Evolutionary conservation across 163 green algal genomes (phyloP).

Genomic region (Volvox carteri): DNA sequence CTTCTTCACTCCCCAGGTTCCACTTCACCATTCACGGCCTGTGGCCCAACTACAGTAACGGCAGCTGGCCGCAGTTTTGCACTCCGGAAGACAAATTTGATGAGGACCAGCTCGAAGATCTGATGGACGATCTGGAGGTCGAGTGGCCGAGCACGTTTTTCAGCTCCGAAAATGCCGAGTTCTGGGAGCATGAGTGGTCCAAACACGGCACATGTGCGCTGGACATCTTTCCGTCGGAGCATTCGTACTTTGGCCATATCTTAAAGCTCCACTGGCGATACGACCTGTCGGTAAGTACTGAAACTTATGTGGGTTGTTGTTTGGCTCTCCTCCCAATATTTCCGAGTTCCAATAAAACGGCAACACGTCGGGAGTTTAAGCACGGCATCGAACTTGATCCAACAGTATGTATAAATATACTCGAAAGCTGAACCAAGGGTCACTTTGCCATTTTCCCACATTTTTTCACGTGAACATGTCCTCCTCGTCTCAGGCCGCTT

Average conservation of each 20-base stretch:
- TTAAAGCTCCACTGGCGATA: conserved; percentile 76
- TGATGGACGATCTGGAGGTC: conserved; percentile 17
- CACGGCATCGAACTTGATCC: too few relatives aligned
- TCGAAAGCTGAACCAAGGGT: too few relatives aligned
- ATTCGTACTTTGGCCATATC: conserved; percentile 74
- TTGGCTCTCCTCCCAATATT: neutral
- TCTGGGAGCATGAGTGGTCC: conserved; percentile 85
- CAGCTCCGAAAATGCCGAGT: conserved; percentile 59
- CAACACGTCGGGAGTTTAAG: too few relatives aligned
- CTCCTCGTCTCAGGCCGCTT: conserved; percentile 47
- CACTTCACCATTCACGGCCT: conserved; percentile 82
- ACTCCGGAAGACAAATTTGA: conserved; percentile 58
- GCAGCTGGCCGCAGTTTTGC: conserved; percentile 71
- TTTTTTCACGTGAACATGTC: neutral
- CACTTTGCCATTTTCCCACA: neutral
- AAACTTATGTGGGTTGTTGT: too few relatives aligned
- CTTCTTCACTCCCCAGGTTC: conserved; percentile 36
- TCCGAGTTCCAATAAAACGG: too few relatives aligned
- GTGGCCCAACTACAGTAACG: conserved; percentile 76
- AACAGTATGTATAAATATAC: too few relatives aligned
- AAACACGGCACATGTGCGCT: conserved; percentile 84
- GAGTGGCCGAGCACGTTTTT: conserved; percentile 74
- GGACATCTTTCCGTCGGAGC: conserved; percentile 63
- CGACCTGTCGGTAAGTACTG: conserved; percentile 69
- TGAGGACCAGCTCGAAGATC: conserved; percentile 6